Percentiles rank a stretch among this genome's conserved stretches.
phyloP scores from a whole-genome alignment of 78 protist species.

The Andalucia godoyi region DNA sequence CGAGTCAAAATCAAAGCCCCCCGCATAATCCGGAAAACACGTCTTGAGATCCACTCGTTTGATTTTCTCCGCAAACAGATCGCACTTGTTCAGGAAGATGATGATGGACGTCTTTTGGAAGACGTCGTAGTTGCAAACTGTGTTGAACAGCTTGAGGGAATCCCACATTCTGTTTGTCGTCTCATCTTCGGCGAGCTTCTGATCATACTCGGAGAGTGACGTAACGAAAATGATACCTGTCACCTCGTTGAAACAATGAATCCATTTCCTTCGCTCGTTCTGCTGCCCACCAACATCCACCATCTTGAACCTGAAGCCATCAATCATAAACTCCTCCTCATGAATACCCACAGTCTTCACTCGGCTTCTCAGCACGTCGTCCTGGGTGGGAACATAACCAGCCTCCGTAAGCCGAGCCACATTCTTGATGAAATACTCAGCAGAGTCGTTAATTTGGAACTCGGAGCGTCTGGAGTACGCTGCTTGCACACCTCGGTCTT shows the following conservation, averaged over 20 bases:
- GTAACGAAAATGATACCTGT: conserved; percentile 61
- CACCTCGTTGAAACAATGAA: conserved; percentile 74
- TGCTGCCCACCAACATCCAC: conserved; percentile 93
- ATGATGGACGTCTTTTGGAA: conserved; percentile 48
- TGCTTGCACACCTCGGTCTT: conserved; percentile 49
- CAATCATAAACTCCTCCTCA: conserved; percentile 56
- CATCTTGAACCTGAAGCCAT: conserved; percentile 47
- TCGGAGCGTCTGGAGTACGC: conserved; percentile 48
- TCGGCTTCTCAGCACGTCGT: conserved; percentile 80
- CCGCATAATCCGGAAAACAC: conserved; percentile 41
- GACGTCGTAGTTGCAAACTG: conserved; percentile 45
- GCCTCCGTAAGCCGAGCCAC: conserved; percentile 19
- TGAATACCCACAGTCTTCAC: conserved; percentile 85
- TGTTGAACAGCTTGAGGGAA: conserved; percentile 45
- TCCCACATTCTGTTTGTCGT: conserved; percentile 61
- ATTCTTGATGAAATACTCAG: conserved; percentile 47
- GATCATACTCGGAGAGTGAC: conserved; percentile 59
- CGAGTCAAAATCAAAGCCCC: conserved; percentile 46
- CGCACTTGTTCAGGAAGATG: conserved; percentile 54
- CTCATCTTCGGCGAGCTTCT: conserved; percentile 46
- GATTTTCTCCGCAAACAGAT: conserved; percentile 60
- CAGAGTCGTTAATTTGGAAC: conserved; percentile 78
- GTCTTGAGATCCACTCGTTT: conserved; percentile 25
- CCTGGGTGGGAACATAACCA: conserved; percentile 68
- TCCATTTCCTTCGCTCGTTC: conserved; percentile 86